These are phyloP conservation scores for Cyclostephanos tholiformis DNA, from an alignment of 108 stramenopile species.

Conservation along the genomic window DNA sequence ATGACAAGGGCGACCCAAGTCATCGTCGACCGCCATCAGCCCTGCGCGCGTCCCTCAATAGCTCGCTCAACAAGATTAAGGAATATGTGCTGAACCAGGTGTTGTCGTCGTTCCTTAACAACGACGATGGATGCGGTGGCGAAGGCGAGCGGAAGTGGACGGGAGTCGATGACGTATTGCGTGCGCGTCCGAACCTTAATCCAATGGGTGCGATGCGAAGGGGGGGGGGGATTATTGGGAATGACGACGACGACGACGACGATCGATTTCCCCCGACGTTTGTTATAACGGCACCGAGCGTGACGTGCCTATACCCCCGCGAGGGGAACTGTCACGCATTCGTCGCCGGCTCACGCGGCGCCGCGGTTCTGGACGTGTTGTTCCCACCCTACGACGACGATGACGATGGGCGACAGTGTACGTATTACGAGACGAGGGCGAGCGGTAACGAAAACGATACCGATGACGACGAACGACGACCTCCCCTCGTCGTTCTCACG, in stretches of 20 bases:
- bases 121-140: not conserved
- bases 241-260: not conserved
- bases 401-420: constrained; percentile 82
- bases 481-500: constrained; percentile 11
- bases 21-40: not conserved
- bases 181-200: constrained; percentile 22
- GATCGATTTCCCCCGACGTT: not conserved
- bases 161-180: constrained; percentile 9
- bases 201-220: constrained; percentile 24
- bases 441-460: constrained; percentile 11
- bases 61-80: not conserved
- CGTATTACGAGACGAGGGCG: constrained; percentile 77
- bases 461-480: constrained; percentile 23
- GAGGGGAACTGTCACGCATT: constrained; percentile 95
- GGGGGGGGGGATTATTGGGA: not conserved
- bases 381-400: constrained; percentile 93
- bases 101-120: not conserved
- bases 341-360: constrained; percentile 83
- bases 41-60: not conserved
- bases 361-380: constrained; percentile 92
- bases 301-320: constrained; percentile 73
- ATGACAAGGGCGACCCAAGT: not conserved
- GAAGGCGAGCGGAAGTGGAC: not conserved
- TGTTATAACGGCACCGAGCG: constrained; percentile 66
- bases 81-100: not conserved